These are phyloP conservation scores for Fusarium verrucosum DNA, from an alignment of 2,329 filamentous ascomycete genomes.

Conservation along the genomic window DNA sequence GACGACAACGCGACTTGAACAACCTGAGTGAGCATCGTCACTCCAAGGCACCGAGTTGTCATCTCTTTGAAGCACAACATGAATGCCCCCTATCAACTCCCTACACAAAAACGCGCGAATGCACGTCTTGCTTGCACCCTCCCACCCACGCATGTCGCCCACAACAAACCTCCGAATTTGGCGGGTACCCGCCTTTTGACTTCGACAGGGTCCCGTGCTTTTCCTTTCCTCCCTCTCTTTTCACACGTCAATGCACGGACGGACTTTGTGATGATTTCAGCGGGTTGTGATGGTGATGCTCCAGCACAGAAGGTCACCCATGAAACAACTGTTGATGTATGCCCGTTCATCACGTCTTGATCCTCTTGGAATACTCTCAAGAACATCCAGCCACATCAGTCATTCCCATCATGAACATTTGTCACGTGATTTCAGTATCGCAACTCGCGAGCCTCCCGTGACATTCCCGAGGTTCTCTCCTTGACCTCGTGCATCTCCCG, in stretches of 20 bases:
- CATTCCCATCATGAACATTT: neutral
- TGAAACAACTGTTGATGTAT: neutral
- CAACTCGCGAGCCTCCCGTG: constrained; percentile 31
- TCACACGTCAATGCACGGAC: constrained; percentile 35
- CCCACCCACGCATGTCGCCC: constrained; percentile 1
- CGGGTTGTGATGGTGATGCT: neutral
- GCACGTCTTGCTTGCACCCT: constrained; percentile 22
- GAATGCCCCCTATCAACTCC: neutral
- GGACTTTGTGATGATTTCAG: constrained; percentile 31
- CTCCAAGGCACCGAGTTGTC: neutral
- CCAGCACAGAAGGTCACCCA: neutral
- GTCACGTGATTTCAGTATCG: constrained; percentile 27
- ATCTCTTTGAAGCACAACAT: neutral
- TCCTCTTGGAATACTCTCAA: neutral
- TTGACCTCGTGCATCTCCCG: constrained; percentile 41
- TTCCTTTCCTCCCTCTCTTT: constrained; percentile 11
- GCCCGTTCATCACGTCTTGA: neutral
- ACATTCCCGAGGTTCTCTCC: constrained; percentile 41
- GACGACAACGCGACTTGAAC: constrained; percentile 6
- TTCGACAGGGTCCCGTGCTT: constrained; percentile 27
- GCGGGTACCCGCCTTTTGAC: constrained; percentile 33
- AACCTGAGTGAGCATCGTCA: neutral
- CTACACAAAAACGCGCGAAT: constrained; percentile 14
- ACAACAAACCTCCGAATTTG: constrained; percentile 36
- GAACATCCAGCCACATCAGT: neutral